Base-by-base conservation (phyloP, 257 asterid species). In the Voacanga thouarsii region DNA sequence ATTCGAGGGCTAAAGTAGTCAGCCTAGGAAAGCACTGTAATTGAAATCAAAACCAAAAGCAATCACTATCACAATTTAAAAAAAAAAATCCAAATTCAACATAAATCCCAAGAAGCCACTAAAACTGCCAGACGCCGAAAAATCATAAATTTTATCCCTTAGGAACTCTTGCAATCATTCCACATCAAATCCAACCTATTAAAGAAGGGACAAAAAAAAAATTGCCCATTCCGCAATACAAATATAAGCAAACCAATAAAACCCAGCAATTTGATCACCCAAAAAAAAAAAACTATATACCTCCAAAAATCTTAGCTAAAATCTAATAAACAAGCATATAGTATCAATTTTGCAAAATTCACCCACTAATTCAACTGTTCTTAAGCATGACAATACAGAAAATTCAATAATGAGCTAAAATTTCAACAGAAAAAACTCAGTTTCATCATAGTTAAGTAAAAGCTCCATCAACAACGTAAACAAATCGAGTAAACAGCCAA, bases 241-340 rank as follows among this genome's bases (percentile, higher is more conserved):
- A 55, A 72, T 16, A 44, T 71, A 41, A 47, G 73, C 71, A 55
- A 68, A 50, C 43, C 47, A 65, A 50, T 60, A 47, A 75, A 61
- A 59, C 78, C 75, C 24, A 73, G 50, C 69, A 73, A 73, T 51
- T 75, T 51, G 75, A 64, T 45, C 51, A 41, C 44, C 16, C 43
- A 59, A 59, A 59, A 26, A 24, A 26, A 30, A 75, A 7, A 74
- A 66, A 66, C 30, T 18, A 18, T 10, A 68, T 9, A 53, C 30
- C 33, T 33, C 56, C 5, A 24, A 55, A 47, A 53, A 33, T 23
- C 65, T 41, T n/a, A n/a, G n/a, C n/a, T n/a, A 21, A 75, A n/a
- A 67, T 63, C 59, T 18, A 5, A 30, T 10, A 28, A 8, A 24
- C 44, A 45, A 55, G 71, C 33, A 50, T 43, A 21, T n/a, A n/a